phyloP scores from a whole-genome alignment of 768 basidiomycete species.

The Dacryopinax spathularia region DNA sequence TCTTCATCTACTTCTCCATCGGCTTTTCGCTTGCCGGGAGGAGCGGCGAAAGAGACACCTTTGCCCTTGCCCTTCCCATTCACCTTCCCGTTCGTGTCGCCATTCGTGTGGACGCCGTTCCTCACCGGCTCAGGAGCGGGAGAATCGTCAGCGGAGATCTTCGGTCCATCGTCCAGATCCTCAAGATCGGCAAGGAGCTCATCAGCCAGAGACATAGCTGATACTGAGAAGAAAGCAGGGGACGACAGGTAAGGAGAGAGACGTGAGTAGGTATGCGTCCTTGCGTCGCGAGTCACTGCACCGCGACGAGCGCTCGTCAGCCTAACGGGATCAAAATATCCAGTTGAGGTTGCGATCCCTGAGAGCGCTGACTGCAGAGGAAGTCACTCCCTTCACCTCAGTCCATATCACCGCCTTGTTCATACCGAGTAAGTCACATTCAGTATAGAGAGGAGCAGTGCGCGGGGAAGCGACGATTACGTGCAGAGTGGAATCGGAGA shows the following conservation, averaged over 20 bases:
- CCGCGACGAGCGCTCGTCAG: too few species aligned
- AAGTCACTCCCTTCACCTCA: too few species aligned
- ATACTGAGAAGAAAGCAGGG: too few species aligned
- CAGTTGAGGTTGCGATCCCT: too few species aligned
- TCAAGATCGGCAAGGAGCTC: constrained; percentile 88
- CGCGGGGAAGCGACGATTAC: not conserved
- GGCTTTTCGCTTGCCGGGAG: constrained; percentile 56
- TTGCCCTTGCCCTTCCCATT: constrained; percentile 36
- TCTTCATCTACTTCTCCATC: constrained; percentile 36
- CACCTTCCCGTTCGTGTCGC: constrained; percentile 22
- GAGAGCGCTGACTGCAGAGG: too few species aligned
- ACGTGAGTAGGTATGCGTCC: not conserved
- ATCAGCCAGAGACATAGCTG: constrained; percentile 50
- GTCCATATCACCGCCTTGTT: too few species aligned
- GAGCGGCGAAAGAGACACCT: constrained; percentile 11
- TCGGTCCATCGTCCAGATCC: constrained; percentile 50
- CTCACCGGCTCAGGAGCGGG: constrained; percentile 10
- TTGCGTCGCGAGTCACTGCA: not conserved
- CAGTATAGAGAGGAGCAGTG: not conserved
- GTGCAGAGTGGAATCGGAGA: constrained; percentile 3
- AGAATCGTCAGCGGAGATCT: constrained; percentile 6
- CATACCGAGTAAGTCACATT: not conserved
- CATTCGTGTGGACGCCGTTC: constrained; percentile 9
- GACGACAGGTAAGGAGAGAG: too few species aligned
- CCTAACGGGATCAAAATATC: too few species aligned